Evolutionary conservation across 2,329 filamentous ascomycete genomes (phyloP), one percentile per base, ranked within the genome.

Genomic region (Plenodomus tracheiphilus): DNA sequence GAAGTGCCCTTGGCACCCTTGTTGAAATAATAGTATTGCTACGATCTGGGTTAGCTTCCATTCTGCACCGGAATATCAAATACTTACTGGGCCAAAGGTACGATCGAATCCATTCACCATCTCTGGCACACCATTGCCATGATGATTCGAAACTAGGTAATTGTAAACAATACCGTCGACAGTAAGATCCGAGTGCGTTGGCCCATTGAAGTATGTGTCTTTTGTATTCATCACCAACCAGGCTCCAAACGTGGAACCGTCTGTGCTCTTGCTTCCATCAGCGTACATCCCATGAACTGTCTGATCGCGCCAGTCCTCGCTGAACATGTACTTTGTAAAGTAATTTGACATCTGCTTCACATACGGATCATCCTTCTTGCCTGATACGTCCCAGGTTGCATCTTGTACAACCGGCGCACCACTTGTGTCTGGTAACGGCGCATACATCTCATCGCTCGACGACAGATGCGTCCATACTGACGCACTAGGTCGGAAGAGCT

Each of bases 141-240:
- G 83, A 54, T 86, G 83, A 50, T 85, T 86, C 16, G 59, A 64
- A 5, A 65, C 59, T 43, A 64, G 49, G 59, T 86, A 87, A 60
- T 87, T 85, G 64, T 86, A 86, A 0, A 86, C 77, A 39, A 86
- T 85, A 0, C 83, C 84, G 56, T 86, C 84, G 0, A 86, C 84
- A 0, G 79, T 79, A 5, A 87, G 70, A 58, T 86, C 85, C 0
- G 83, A 85, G 64, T 86, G 83, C 2, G 83, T 69, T 0, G 84
- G 84, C 0, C 84, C 84, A 8, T 81, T 81, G 59, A 80, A 85
- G 56, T 85, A 85, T 0, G 82, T 84, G 43, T 86, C 83, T 54
- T 79, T 80, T 0, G 81, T 85, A 59, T 85, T 85, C 78, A 84
- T 82, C 1, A 86, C 81, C 13, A 86, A 69, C 83, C 83, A 86